These are phyloP conservation scores for Jamesozyma hellenica DNA, from an alignment of 805 yeast genomes.

Conservation along the genomic window DNA sequence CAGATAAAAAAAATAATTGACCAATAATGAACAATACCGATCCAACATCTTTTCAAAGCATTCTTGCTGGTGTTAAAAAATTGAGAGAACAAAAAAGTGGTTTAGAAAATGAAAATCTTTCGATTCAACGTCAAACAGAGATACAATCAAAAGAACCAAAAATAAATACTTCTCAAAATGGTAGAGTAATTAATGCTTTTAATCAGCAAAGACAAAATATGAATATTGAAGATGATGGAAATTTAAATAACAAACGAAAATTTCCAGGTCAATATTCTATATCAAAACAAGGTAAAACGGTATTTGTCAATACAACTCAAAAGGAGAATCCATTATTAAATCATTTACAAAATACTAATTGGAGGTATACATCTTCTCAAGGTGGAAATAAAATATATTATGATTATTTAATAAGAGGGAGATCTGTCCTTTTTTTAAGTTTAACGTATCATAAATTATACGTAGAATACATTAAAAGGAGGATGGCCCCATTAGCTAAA, in stretches of 20 bases:
- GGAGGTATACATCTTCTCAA: slow-evolving; percentile 35
- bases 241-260: slow-evolving; percentile 2
- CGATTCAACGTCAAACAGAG: neutral
- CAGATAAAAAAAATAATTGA: too few relatives aligned
- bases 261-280: neutral
- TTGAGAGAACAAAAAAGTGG: slow-evolving; percentile 38
- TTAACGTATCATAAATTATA: slow-evolving; percentile 65
- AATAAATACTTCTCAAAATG: neutral
- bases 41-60: slow-evolving; percentile 59
- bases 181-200: slow-evolving; percentile 12
- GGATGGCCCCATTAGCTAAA: slow-evolving; percentile 36
- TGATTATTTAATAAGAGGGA: slow-evolving; percentile 57
- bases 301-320: slow-evolving; percentile 55
- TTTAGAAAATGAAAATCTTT: slow-evolving; percentile 1
- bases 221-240: slow-evolving; percentile 8
- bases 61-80: slow-evolving; percentile 57
- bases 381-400: slow-evolving; percentile 36
- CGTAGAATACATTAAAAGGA: slow-evolving; percentile 61
- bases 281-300: slow-evolving; percentile 23
- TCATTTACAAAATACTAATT: slow-evolving; percentile 43
- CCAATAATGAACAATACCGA: slow-evolving; percentile 31
- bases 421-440: slow-evolving; percentile 50
- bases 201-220: slow-evolving; percentile 13
- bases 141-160: neutral
- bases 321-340: slow-evolving; percentile 62